Evolutionary conservation across 805 yeast species (phyloP).

Genomic region (Saccharomyces eubayanus): DNA sequence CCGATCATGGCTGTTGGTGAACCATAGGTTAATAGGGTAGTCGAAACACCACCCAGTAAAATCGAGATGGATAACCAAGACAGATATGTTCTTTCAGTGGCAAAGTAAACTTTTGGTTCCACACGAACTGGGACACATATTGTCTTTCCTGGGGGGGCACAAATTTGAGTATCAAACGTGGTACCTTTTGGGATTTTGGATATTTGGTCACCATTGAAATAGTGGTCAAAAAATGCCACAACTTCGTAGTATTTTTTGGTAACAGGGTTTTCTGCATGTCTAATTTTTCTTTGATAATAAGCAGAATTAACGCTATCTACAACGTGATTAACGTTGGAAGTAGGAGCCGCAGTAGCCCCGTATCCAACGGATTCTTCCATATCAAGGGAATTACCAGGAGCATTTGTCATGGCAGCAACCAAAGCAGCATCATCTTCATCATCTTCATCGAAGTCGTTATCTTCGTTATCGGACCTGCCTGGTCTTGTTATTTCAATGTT

Average conservation of each 20-base stretch:
- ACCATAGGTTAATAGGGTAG: constrained; percentile 80
- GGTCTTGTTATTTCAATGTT: constrained; percentile 39
- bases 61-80: constrained; percentile 91
- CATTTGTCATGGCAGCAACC: constrained; percentile 21
- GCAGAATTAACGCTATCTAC: constrained; percentile 27
- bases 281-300: constrained; percentile 21
- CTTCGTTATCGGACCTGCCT: constrained; percentile 20
- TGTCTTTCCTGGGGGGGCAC: constrained; percentile 80
- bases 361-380: constrained; percentile 61
- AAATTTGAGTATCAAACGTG: constrained; percentile 46
- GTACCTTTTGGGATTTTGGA: constrained; percentile 59
- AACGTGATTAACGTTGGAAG: constrained; percentile 3
- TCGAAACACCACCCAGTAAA: constrained; percentile 81
- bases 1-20: constrained; percentile 66
- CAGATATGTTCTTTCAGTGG: constrained; percentile 90
- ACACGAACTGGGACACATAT: constrained; percentile 92
- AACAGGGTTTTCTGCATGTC: constrained; percentile 14
- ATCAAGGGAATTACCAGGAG: constrained; percentile 54
- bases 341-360: constrained; percentile 27
- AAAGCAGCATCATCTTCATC: constrained; percentile 31
- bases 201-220: constrained; percentile 42
- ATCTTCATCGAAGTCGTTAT: constrained; percentile 25
- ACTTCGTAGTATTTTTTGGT: constrained; percentile 17
- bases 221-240: constrained; percentile 32
- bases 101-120: constrained; percentile 98